Conservation (phyloP, 805 yeast species). For the Cyberlindnera subsufficiens region DNA sequence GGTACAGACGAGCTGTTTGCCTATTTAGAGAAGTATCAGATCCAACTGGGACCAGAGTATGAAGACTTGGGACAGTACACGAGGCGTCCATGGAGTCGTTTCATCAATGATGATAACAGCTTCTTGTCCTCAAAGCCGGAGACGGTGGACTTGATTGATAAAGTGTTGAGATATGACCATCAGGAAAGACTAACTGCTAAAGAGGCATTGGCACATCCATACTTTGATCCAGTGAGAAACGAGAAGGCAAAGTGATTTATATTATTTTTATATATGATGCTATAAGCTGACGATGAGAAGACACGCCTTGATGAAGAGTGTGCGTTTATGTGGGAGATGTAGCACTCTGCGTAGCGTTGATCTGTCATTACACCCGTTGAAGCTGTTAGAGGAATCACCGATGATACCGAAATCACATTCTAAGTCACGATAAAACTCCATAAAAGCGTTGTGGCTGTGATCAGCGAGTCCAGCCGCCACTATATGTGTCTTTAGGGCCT, state of each 20-base stretch:
- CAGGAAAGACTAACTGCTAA: constrained; percentile 81
- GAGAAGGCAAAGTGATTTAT: constrained; percentile 7
- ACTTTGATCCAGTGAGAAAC: constrained; percentile 37
- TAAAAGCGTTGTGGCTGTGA: neutral
- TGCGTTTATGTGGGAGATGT: neutral
- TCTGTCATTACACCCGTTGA: neutral
- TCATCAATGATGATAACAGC: constrained; percentile 49
- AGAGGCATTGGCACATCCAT: constrained; percentile 79
- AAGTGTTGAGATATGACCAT: constrained; percentile 75
- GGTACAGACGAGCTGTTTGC: constrained; percentile 73
- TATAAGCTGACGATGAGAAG: constrained; percentile 2
- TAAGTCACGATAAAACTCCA: neutral
- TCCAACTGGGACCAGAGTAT: constrained; percentile 69
- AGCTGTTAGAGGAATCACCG: neutral
- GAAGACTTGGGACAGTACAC: constrained; percentile 68
- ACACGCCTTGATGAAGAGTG: constrained; percentile 9
- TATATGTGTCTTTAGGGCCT: neutral
- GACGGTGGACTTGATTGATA: constrained; percentile 65
- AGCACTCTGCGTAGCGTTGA: neutral
- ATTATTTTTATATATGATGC: neutral
- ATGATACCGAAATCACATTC: neutral
- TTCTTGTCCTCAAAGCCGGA: constrained; percentile 43
- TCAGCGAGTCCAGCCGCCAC: neutral
- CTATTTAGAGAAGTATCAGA: constrained; percentile 63
- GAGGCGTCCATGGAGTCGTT: constrained; percentile 62